Evolutionary conservation across 164 flowering plant genomes (phyloP), one percentile per base, ranked within the genome.

Genomic region (Cinnamomum chago): DNA sequence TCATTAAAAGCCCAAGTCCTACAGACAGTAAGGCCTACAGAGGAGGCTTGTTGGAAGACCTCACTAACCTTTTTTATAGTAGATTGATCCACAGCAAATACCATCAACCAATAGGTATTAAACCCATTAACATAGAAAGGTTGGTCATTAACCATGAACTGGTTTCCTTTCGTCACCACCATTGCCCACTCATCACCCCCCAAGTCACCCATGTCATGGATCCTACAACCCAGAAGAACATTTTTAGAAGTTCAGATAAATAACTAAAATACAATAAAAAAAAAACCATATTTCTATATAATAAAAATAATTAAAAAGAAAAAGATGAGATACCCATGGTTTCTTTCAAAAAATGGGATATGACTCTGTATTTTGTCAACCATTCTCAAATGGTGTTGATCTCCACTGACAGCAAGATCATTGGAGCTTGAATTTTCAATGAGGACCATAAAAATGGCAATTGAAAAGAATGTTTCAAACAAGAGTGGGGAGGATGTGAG

Each of bases 1-100:
- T 95, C 99, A 72, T 93, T 93, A 76, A 95, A 95, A 67, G 94
- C 99, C 99, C 98, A 95, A 22, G 99, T 95, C 78, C 99, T 82
- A 71, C 99, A 93, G 2, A 95, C 95, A 2, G 94, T 85, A 22
- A 95, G 83, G 5, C 99, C 95, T 2, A 83, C 95, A 6, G 94
- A 81, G 65, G 96, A 84, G 3, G 97, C 99, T 70, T 95, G 92
- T 70, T 88, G 83, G 74, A 95, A 93, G n/a, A 90, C 74, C 62
- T 93, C 92, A 40, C 79, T 88, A 24, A 95, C 96, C 79, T 93
- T 95, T 18, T 85, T 90, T 76, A 90, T 85, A 0, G 96, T 92
- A 1, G 97, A 90, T 68, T 81, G 79, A 76, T 93, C 99, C 50
- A 83, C 95, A 22, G 97, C 99, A 80, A 95, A 88, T 3, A 89